phyloP scores from a whole-genome alignment of 495 filamentous ascomycete species.

The Penicillium simplicissimum region DNA sequence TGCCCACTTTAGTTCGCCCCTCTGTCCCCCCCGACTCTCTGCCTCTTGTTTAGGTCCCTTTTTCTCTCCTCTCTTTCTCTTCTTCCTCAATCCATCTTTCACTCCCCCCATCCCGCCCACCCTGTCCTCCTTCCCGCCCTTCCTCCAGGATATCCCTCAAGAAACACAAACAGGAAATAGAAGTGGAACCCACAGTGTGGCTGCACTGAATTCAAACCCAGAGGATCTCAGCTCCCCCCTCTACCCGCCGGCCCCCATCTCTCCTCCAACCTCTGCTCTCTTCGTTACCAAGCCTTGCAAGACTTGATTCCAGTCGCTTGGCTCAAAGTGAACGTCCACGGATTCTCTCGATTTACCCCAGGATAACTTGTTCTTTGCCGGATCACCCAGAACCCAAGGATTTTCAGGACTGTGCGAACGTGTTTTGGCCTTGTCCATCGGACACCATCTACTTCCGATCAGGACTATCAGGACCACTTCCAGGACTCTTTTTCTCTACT shows the following conservation, averaged over 20 bases:
- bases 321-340: constrained; percentile 1
- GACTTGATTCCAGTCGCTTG: constrained; percentile 23
- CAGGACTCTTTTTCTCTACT: constrained; percentile 7
- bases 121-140: constrained; percentile 11
- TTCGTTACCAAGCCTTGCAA: constrained; percentile 17
- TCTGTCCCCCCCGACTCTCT: constrained; percentile 10
- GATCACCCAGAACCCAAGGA: constrained; percentile 26
- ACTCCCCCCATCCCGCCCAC: constrained; percentile 7
- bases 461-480: constrained; percentile 14
- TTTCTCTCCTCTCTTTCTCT: constrained; percentile 17
- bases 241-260: constrained; percentile 2
- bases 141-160: constrained; percentile 2
- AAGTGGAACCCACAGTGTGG: constrained; percentile 24
- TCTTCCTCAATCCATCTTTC: constrained; percentile 17
- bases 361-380: constrained; percentile 21
- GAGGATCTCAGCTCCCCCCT: constrained; percentile 14
- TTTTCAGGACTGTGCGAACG: constrained; percentile 16
- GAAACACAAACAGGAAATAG: background rate
- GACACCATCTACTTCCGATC: constrained; percentile 24
- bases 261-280: constrained; percentile 4
- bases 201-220: constrained; percentile 12
- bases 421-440: constrained; percentile 16
- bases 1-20: constrained; percentile 30
- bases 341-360: constrained; percentile 13
- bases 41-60: constrained; percentile 11